phyloP scores from a whole-genome alignment of 768 basidiomycete species.

The Amanita subjunquillea region DNA sequence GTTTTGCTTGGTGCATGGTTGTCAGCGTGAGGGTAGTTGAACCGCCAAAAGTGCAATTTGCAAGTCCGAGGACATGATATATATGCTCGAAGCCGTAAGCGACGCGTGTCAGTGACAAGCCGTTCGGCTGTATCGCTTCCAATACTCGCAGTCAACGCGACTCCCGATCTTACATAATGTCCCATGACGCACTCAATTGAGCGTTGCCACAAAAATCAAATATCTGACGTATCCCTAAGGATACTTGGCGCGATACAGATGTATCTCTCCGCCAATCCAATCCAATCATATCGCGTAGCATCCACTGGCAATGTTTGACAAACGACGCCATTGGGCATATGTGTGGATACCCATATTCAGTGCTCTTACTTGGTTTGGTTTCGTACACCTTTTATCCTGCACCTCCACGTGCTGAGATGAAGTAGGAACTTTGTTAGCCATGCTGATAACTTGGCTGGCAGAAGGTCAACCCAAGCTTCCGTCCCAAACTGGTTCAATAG shows the following conservation, averaged over 20 bases:
- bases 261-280: not conserved
- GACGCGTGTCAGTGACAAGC: no score
- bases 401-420: not conserved
- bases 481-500: conserved; percentile 44
- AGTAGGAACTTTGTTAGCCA: conserved; percentile 48
- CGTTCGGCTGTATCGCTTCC: no score
- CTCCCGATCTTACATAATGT: no score
- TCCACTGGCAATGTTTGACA: conserved; percentile 12
- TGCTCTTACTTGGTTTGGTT: conserved; percentile 58
- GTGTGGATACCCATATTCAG: conserved; percentile 54
- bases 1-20: not conserved
- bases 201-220: no score
- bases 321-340: conserved; percentile 43
- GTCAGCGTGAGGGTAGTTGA: not conserved
- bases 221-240: no score
- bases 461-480: conserved; percentile 51
- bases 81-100: not conserved
- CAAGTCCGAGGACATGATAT: not conserved
- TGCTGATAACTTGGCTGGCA: conserved; percentile 66
- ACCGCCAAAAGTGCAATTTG: not conserved
- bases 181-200: no score
- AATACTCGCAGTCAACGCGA: no score
- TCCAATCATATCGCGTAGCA: not conserved
- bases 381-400: conserved; percentile 10
- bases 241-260: no score